Evolutionary conservation across 2,329 filamentous ascomycete species (phyloP).

Genomic region (Ophiostoma australiae): DNA sequence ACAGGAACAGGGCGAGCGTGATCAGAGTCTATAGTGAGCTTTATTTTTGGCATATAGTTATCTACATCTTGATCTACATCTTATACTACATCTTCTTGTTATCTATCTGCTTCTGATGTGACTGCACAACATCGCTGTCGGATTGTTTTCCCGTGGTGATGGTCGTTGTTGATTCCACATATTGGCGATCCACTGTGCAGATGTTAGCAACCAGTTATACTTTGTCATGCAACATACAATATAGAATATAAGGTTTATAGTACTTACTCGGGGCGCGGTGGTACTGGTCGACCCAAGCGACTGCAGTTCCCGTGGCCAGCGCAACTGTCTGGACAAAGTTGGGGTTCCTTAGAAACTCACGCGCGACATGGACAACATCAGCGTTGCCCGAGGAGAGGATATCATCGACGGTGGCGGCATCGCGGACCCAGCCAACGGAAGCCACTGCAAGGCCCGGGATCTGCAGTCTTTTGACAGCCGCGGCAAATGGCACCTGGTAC

Average conservation of each 20-base stretch:
- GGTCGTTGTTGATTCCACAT: neutral
- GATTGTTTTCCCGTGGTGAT: neutral
- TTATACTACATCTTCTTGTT: neutral
- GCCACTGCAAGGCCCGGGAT: neutral
- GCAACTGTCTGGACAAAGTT: constrained; percentile 4
- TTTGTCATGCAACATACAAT: no score
- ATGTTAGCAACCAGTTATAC: neutral
- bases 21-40: neutral
- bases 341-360: neutral
- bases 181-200: neutral
- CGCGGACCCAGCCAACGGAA: neutral
- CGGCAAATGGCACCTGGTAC: constrained; percentile 56
- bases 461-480: neutral
- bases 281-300: neutral
- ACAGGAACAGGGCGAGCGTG: neutral
- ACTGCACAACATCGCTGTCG: neutral
- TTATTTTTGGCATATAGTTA: neutral
- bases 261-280: neutral
- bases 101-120: neutral
- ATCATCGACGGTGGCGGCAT: neutral
- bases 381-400: neutral
- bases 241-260: neutral
- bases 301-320: neutral
- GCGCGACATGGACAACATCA: neutral
- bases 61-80: neutral